Base-by-base conservation (phyloP, 805 yeast genomes). In the Metschnikowia koreensis region DNA sequence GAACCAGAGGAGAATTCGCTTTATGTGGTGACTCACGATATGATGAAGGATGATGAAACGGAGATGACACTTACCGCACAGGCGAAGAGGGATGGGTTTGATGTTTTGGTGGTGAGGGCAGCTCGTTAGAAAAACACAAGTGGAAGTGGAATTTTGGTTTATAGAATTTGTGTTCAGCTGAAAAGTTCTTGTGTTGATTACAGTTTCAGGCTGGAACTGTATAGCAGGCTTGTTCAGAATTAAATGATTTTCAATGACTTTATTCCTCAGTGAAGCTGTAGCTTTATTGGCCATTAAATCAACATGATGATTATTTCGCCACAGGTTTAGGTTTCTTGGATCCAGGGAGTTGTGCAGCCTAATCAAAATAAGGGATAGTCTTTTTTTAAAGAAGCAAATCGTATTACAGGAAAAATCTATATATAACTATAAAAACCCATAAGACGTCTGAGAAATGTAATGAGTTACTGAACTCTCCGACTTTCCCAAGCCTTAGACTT, bases 51-150 rank as follows among this genome's bases (percentile, higher is more conserved):
- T 8, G 41, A 13, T 15, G 42, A 38, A 13, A 22, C 26, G 29
- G 50, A 34, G 31, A 38, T 33, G 28, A 48, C 41, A 11, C 15
- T 50, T 7, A 37, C 44, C 7, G 37, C 52, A 6, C 34, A 37
- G 13, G 58, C 53, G 10, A 34, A 48, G 48, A 29, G 48, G 26
- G 50, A 48, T 13, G 41, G 37, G 43, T 56, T 55, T 26, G 59
- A 58, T 38, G 49, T 53, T 6, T 52, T 58, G 34, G 55, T 58
- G 29, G 60, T 58, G 41, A 42, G 47, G 8, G 61, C 61, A 7
- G 16, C 48, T n/a, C 38, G 22, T 5, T 11, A 27, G 26, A 7
- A 29, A n/a, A 41, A 22, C 15, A 27, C 12, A 3, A 6, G 6
- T 31, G 34, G 6, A 22, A 22, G 22, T 22, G 22, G 22, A 22